Base-by-base conservation (phyloP, 495 filamentous ascomycete genomes). In the Penicillium bialowiezense region DNA sequence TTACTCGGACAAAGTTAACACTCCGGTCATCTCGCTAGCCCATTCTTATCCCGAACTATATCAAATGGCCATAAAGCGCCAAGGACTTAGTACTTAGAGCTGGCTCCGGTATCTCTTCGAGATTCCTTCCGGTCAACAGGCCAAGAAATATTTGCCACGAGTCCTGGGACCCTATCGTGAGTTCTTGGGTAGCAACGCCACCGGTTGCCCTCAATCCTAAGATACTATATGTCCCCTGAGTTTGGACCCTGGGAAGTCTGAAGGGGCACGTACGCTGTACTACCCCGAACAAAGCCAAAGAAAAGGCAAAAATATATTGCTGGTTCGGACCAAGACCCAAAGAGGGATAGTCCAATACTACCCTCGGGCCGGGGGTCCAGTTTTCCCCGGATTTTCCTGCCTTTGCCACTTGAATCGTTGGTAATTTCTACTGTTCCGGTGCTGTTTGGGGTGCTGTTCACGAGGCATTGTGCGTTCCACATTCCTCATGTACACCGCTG, bases 311-410 rank as follows among this genome's bases (percentile, higher is more conserved):
- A 41, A 26, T 35, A 34, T 33, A 54, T 54, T 45, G 14, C 39
- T 15, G 41, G 17, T 17, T 41, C 52, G 52, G 52, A 31, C 29
- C 46, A 50, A 24, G 9, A 5, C 40, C 52, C 18, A 32, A 48
- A 39, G 37, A 3, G 52, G 52, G 14, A 29, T 54, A 54, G 52
- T 35, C 23, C 13, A 19, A 54, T 54, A 26, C 52, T 45, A 54
- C 52, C 9, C 21, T 34, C 37, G 45, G 33, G 42, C 21, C 42
- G 24, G 24, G 29, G 35, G 20, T 15, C 24, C 37, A 39, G 41
- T 14, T 49, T 26, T 51, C 52, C 52, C 52, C 52, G 47, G 52
- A 54, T 54, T 54, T 50, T 34, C 46, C 40, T 41, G 20, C 13
- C 13, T 41, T 41, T 41, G 21, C 20, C 38, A 41, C 21, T 21